Base-by-base conservation (phyloP, 192 early-diverging fungal genomes). In the Podila minutissima region DNA sequence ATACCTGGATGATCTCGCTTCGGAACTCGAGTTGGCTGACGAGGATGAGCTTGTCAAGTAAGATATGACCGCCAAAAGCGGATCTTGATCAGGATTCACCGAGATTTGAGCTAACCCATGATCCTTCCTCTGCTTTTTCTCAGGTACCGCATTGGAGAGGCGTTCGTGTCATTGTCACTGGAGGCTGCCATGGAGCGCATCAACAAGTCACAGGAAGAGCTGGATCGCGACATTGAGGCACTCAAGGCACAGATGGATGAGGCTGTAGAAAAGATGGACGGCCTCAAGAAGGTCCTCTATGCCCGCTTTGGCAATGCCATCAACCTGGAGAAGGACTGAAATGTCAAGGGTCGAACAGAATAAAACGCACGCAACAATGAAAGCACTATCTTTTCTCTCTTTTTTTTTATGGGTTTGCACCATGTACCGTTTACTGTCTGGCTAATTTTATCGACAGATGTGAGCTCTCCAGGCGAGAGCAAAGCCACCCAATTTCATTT, bases 271-370 rank as follows among this genome's bases (percentile, higher is more conserved):
- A 86, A 96, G 71, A 97, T 99, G 97, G 90, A 86, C 7, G 90
- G 87, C 59, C 89, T 99, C 33, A 99, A 99, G 83, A 93, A 86
- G 61, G 66, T 82, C 12, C 86, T 99, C 33, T 98, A 99, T 69
- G 92, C 87, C 38, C 95, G 95, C 76, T 99, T 99, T 87, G 97
- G 97, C 26, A 94, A 91, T 46, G 92, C 94, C 20, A 99, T 99
- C 83, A 99, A 99, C 82, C 87, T 99, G 20, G 97, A 99, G 86
- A 94, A 92, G 81, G 88, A 90, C 72, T 94, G 53, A 55, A 24
- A 26, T 26, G 24, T n/a, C n/a, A 22, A 20, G 20, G 0, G 50
- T n/a, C 50, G 50, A 20, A 7, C 50, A 24, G 53, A 55, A 24
- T 26, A 55, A 55, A 24, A n/a, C 22, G 17, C 11, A 22, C 8